These are phyloP conservation scores for Pluteus cervinus DNA, from an alignment of 768 basidiomycete genomes.

Conservation along the genomic window DNA sequence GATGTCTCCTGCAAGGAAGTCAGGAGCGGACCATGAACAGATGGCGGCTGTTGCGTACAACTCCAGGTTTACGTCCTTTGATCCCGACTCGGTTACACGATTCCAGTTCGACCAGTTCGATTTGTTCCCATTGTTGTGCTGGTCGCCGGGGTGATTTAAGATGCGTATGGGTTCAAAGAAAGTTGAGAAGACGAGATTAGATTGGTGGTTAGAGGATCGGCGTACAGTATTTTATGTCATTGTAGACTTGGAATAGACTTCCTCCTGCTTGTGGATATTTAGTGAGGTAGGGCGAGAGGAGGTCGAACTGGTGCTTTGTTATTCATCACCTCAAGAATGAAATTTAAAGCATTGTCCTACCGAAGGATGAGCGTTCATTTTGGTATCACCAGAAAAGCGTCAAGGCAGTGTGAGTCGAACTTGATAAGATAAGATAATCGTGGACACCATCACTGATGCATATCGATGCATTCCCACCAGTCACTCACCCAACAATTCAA, in stretches of 20 bases:
- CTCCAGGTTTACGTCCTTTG: conserved; percentile 48
- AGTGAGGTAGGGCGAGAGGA: conserved; percentile 37
- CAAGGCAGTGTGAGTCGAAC: too few relatives aligned
- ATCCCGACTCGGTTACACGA: conserved; percentile 50
- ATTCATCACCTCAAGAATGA: too few relatives aligned
- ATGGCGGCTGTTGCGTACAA: conserved; percentile 27
- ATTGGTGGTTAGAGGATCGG: neutral
- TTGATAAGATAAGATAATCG: too few relatives aligned
- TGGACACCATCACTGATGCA: too few relatives aligned
- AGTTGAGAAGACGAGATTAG: neutral
- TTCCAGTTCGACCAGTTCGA: conserved; percentile 57
- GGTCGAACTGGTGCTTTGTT: too few relatives aligned
- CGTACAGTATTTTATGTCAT: conserved; percentile 62
- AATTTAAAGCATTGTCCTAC: too few relatives aligned
- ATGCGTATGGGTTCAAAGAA: too few relatives aligned
- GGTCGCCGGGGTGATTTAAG: neutral
- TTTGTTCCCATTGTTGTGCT: conserved; percentile 72
- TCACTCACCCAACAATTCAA: too few relatives aligned
- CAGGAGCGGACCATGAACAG: conserved; percentile 1
- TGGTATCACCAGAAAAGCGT: too few relatives aligned
- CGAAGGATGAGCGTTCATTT: too few relatives aligned
- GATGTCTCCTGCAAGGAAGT: conserved; percentile 31
- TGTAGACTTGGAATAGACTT: conserved; percentile 68
- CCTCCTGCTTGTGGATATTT: conserved; percentile 63
- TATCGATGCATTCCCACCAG: too few relatives aligned